These are phyloP conservation scores for Chiua virens DNA, from an alignment of 768 basidiomycete genomes.

Conservation along the genomic window DNA sequence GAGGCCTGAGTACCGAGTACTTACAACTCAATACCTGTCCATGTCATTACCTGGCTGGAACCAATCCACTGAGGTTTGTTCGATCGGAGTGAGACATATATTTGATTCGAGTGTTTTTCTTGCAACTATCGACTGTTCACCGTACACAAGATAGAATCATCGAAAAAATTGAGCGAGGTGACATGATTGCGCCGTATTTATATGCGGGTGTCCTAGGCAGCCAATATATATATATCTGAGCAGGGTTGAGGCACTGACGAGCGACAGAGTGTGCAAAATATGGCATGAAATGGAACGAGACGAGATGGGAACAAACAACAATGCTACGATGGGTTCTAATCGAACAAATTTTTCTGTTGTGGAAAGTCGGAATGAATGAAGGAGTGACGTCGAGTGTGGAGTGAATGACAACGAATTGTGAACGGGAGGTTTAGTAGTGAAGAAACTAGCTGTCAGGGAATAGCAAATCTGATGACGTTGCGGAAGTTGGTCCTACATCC, in stretches of 20 bases:
- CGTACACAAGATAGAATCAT: conserved; percentile 13
- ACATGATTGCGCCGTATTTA: conserved; percentile 13
- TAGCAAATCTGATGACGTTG: conserved; percentile 3
- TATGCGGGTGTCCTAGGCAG: conserved; percentile 15
- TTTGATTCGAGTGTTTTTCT: conserved; percentile 19
- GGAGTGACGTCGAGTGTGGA: conserved; percentile 15
- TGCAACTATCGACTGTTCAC: conserved; percentile 2
- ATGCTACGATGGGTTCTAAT: conserved; percentile 26
- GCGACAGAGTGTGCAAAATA: conserved; percentile 8
- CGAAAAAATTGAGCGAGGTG: neutral
- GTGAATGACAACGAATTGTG: conserved; percentile 1
- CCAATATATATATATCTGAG: conserved; percentile 29
- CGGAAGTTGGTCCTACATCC: conserved; percentile 9
- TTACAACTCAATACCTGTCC: neutral
- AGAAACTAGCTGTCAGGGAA: conserved; percentile 9
- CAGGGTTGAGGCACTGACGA: conserved; percentile 1
- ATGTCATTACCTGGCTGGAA: conserved; percentile 2
- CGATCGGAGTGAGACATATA: conserved; percentile 4
- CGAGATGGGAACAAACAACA: conserved; percentile 16
- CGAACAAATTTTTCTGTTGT: conserved; percentile 9
- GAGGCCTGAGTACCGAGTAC: too few species aligned
- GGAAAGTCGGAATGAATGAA: conserved; percentile 13
- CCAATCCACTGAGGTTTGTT: neutral
- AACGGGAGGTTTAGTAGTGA: neutral
- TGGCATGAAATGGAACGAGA: conserved; percentile 4